These are phyloP conservation scores for Elaeis guineensis DNA, from an alignment of 176 grass and related monocot genomes.

Conservation along the genomic window DNA sequence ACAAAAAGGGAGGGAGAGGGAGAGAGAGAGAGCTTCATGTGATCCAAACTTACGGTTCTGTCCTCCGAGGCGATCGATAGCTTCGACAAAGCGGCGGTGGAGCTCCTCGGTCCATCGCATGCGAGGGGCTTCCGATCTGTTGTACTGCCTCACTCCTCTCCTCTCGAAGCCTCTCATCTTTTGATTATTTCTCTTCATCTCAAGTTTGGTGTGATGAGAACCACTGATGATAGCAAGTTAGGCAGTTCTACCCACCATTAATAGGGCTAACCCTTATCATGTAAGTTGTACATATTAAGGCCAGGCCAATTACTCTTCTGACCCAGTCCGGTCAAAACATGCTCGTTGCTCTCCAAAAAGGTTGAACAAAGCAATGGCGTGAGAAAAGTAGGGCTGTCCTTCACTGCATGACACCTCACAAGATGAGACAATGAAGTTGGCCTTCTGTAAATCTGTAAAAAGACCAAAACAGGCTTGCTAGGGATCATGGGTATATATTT, in stretches of 20 bases:
- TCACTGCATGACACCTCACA: not conserved
- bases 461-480: too few relatives aligned
- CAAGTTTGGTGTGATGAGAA: not conserved
- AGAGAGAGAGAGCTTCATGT: not conserved
- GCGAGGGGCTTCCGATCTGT: slow-evolving; percentile 61
- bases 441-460: too few relatives aligned
- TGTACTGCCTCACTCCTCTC: slow-evolving; percentile 77
- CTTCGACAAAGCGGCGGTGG: slow-evolving; percentile 62
- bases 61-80: slow-evolving; percentile 72
- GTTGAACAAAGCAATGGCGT: slow-evolving; percentile 27
- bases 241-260: not conserved
- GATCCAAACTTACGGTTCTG: slow-evolving; percentile 38
- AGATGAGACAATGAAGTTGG: too few relatives aligned
- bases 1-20: not conserved
- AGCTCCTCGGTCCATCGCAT: slow-evolving; percentile 93
- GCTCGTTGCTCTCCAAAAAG: slow-evolving; percentile 30
- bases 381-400: slow-evolving; percentile 19
- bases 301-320: slow-evolving; percentile 27
- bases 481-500: too few relatives aligned
- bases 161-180: slow-evolving; percentile 35
- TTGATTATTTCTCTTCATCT: not conserved
- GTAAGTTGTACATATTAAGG: not conserved
- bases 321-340: slow-evolving; percentile 85
- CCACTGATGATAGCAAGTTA: not conserved
- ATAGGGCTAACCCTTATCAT: not conserved